phyloP scores from a whole-genome alignment of 306 rosid genomes.

The Quercus dentata region DNA sequence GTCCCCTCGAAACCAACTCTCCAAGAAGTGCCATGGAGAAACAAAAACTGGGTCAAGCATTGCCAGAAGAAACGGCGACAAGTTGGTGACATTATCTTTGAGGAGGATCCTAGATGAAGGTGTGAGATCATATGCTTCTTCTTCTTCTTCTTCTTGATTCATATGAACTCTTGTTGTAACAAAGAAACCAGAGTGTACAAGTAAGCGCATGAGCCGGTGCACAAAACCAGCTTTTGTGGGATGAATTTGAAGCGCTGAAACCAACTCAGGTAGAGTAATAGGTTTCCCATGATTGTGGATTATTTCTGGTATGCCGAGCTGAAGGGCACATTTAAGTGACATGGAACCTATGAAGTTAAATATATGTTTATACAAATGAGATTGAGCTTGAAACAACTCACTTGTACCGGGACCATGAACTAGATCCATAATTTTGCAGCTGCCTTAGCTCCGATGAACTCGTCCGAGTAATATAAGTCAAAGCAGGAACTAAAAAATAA shows the following conservation, averaged over 20 bases:
- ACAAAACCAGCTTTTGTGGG: conserved; percentile 17
- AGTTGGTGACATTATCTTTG: conserved; percentile 11
- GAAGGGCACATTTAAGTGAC: conserved; percentile 44
- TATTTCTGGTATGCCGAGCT: conserved; percentile 44
- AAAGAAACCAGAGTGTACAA: conserved; percentile 43
- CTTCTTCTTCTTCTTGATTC: background rate
- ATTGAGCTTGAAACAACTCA: conserved; percentile 39
- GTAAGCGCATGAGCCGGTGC: conserved; percentile 32
- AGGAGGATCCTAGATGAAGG: conserved; percentile 49
- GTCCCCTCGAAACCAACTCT: conserved; percentile 31
- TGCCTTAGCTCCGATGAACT: no score
- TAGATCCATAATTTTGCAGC: background rate
- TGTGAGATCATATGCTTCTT: conserved; percentile 33
- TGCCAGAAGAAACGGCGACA: background rate
- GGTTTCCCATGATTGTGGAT: conserved; percentile 45
- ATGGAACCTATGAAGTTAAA: conserved; percentile 36
- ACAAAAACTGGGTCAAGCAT: conserved; percentile 1
- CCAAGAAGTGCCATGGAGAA: conserved; percentile 25
- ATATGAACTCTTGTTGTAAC: conserved; percentile 7
- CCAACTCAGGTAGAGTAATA: conserved; percentile 36
- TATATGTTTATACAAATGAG: conserved; percentile 45
- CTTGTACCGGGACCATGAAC: background rate
- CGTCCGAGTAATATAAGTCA: no score
- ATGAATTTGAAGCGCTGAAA: conserved; percentile 34
- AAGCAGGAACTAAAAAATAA: no score